Base-by-base conservation (phyloP, 1,284 basidiomycete species). In the Heliocybe sulcata region DNA sequence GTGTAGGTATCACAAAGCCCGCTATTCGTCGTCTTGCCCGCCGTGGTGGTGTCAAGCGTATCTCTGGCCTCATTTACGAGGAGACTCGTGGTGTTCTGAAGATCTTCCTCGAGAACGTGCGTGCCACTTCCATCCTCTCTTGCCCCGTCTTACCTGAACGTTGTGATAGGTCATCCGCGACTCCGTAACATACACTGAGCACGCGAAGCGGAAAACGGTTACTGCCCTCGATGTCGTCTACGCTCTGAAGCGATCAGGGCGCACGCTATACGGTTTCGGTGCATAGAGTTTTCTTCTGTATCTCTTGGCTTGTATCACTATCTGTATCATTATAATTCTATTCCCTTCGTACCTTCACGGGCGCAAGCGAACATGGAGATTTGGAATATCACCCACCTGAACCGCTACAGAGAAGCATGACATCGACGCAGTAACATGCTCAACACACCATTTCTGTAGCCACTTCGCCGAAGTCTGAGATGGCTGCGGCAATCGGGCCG, bases 171-270 rank as follows among this genome's bases (percentile, higher is more conserved):
- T 89, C 66, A 90, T 92, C 64, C 83, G 87, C 69, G 90, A 94
- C 77, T 92, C 91, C 54, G 91, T 93, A 69, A 93, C 91, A 54
- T 92, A 92, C 81, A 90, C 88, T 55, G 90, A 92, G 70, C 90
- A 92, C 73, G 89, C 90, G 63, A 92, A 92, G 79, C 80, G 90
- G 63, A 92, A 92, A 77, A 92, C 89, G n/a, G 87, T 92, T 54
- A 90, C 86, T 48, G 89, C 90, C 22, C 84, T 88, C 54, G 87
- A 88, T 63, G 84, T 88, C 52, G 87, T 91, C 54, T 90, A 91
- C 72, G 88, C 90, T 26, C 80, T 92, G 63, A 92, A 92, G 75
- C 81, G 90, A 54, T 86, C 86, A 58, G 87, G 87, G 57, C 81
- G 87, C 62, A 90, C 87, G 23, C 79, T 91, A 22, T 91, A 90